phyloP scores from a whole-genome alignment of 768 basidiomycete genomes.

The Calocera viscosa region DNA sequence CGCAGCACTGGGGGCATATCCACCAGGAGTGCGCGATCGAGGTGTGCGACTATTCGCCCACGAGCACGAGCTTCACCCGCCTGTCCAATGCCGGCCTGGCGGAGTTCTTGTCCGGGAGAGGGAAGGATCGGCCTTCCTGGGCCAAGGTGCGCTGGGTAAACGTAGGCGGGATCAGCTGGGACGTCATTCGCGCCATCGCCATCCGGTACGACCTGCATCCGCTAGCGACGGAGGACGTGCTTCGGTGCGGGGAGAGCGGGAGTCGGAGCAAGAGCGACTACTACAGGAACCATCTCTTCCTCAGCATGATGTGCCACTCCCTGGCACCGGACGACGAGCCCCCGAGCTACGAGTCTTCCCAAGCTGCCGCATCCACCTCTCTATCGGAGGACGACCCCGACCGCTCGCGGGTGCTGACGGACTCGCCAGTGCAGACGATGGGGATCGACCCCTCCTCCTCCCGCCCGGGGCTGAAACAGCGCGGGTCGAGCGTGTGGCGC shows the following conservation, averaged over 20 bases:
- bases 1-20: conserved; percentile 45
- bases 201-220: conserved; percentile 40
- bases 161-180: conserved; percentile 55
- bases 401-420: not conserved
- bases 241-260: conserved; percentile 18
- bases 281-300: conserved; percentile 56
- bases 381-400: conserved; percentile 18
- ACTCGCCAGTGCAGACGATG: not conserved
- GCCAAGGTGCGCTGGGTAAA: conserved; percentile 65
- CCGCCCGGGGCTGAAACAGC: not conserved
- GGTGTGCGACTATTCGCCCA: conserved; percentile 50
- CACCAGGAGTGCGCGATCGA: conserved; percentile 52
- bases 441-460: not conserved
- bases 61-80: conserved; percentile 40
- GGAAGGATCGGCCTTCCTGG: conserved; percentile 42
- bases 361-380: not conserved
- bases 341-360: not conserved
- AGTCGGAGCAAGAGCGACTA: conserved; percentile 30
- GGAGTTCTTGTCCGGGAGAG: conserved; percentile 37
- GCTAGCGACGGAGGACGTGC: conserved; percentile 21
- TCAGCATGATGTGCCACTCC: conserved; percentile 54
- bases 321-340: conserved; percentile 22
- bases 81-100: conserved; percentile 54
- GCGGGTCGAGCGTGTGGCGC: not conserved
- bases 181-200: conserved; percentile 55